These are phyloP conservation scores for Microthyrium microscopicum DNA, from an alignment of 2,329 filamentous ascomycete species.

Conservation along the genomic window DNA sequence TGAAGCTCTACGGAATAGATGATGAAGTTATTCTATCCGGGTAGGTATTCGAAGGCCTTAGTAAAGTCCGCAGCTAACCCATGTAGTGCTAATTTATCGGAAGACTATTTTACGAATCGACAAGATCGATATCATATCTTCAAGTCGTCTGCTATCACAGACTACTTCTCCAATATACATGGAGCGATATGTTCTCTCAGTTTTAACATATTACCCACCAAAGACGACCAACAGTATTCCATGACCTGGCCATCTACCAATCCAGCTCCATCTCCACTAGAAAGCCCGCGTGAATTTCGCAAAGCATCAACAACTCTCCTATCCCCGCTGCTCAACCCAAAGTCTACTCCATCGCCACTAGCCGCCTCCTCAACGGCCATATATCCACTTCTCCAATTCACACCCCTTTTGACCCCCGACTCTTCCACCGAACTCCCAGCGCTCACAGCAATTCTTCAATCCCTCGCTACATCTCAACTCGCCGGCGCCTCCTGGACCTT, in stretches of 20 bases:
- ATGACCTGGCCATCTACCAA: slow-evolving; percentile 62
- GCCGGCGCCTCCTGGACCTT: slow-evolving; percentile 75
- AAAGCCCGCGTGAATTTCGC: slow-evolving; percentile 49
- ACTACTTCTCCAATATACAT: slow-evolving; percentile 70
- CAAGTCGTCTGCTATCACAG: slow-evolving; percentile 57
- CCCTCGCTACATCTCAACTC: slow-evolving; percentile 48
- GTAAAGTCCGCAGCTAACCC: background rate
- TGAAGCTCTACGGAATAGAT: slow-evolving; percentile 95
- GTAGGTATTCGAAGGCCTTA: slow-evolving; percentile 25
- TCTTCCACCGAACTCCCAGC: slow-evolving; percentile 79
- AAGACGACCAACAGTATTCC: slow-evolving; percentile 31
- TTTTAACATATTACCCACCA: slow-evolving; percentile 55
- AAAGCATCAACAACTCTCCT: slow-evolving; percentile 46
- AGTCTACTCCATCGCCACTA: slow-evolving; percentile 13
- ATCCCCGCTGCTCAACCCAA: slow-evolving; percentile 32
- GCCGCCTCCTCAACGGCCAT: slow-evolving; percentile 47
- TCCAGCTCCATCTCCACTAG: slow-evolving; percentile 55
- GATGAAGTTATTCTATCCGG: slow-evolving; percentile 91
- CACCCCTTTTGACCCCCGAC: slow-evolving; percentile 62
- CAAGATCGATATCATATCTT: slow-evolving; percentile 93
- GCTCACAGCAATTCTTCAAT: slow-evolving; percentile 55
- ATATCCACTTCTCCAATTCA: slow-evolving; percentile 78
- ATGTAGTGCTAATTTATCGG: slow-evolving; percentile 63
- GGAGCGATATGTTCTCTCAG: slow-evolving; percentile 62
- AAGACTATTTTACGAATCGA: slow-evolving; percentile 90